Evolutionary conservation across 495 filamentous ascomycete genomes (phyloP), one percentile per base, ranked within the genome.

Genomic region (Corynascus novoguineensis): DNA sequence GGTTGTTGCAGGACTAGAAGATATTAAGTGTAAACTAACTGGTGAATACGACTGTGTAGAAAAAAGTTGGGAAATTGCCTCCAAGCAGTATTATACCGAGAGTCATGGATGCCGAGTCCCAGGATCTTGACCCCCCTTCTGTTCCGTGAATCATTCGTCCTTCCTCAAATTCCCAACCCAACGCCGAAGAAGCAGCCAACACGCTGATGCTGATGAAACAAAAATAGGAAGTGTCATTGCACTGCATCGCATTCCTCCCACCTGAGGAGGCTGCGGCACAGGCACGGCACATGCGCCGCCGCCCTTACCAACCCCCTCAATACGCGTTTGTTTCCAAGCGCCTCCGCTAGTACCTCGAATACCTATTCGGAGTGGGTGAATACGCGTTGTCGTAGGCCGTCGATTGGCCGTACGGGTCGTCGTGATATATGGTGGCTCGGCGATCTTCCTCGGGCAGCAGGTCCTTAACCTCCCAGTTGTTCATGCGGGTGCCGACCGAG

Each of bases 381-480:
- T 67, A 72, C 27, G 71, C 67, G 64, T 72, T 68, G 29, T 78
- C 76, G 60, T 72, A 77, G 27, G 68, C 61, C 48, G 63, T 71
- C 41, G 74, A 61, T 10, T 75, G 74, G 44, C 65, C 70, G 45
- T 76, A 78, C 1, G 75, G 73, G 49, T 78, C 75, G 63, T 93
- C 88, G 38, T 85, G 78, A 66, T 92, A 97, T 24, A 87, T 73
- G 1, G 90, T 93, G 9, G 79, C 76, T 40, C 90, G 82, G 50
- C 86, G 82, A 37, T 97, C 90, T 47, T 96, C 92, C 54, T 96
- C 93, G n/a, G 86, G 81, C 11, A 96, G 75, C 15, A 88, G 79
- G 58, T 97, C 92, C 72, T 99, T 99, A 60, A 99, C 88, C 73
- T 99, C 93, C 93, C 95, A 99, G 66, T 92, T 96, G 69, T 96